Percentiles rank a stretch among this genome's conserved stretches.
Evolutionary conservation across 805 yeast species (phyloP).

Genomic region (Kregervanrija delftensis): DNA sequence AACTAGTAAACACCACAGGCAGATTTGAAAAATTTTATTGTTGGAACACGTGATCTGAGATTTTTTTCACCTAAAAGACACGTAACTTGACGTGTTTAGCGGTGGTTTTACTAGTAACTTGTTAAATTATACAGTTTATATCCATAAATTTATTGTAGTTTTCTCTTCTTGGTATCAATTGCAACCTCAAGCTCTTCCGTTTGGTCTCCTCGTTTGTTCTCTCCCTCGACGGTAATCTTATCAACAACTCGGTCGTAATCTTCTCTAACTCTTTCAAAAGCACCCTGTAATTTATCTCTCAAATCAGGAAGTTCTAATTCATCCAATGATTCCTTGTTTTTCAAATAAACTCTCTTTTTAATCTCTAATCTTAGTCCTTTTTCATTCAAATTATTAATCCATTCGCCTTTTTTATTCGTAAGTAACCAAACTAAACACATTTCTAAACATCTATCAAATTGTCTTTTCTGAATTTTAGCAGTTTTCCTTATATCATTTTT

Average conservation of each 20-base stretch:
- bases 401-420: slow-evolving; percentile 18
- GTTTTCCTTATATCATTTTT: slow-evolving; percentile 28
- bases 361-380: slow-evolving; percentile 50
- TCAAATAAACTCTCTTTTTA: slow-evolving; percentile 67
- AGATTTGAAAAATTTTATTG: no score
- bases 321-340: slow-evolving; percentile 71
- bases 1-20: background rate
- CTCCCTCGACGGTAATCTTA: no score
- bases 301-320: slow-evolving; percentile 60
- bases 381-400: slow-evolving; percentile 18
- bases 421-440: slow-evolving; percentile 50
- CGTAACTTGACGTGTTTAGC: no score
- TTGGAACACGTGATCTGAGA: no score
- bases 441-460: slow-evolving; percentile 70
- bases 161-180: background rate
- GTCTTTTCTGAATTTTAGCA: slow-evolving; percentile 68
- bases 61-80: no score
- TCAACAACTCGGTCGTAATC: slow-evolving; percentile 43
- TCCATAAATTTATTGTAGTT: no score
- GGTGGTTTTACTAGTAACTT: no score
- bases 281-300: slow-evolving; percentile 66
- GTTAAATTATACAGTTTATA: no score
- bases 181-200: background rate
- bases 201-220: no score
- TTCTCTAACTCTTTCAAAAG: slow-evolving; percentile 59